phyloP scores from a whole-genome alignment of 768 basidiomycete genomes.

The Kwoniella dendrophila region DNA sequence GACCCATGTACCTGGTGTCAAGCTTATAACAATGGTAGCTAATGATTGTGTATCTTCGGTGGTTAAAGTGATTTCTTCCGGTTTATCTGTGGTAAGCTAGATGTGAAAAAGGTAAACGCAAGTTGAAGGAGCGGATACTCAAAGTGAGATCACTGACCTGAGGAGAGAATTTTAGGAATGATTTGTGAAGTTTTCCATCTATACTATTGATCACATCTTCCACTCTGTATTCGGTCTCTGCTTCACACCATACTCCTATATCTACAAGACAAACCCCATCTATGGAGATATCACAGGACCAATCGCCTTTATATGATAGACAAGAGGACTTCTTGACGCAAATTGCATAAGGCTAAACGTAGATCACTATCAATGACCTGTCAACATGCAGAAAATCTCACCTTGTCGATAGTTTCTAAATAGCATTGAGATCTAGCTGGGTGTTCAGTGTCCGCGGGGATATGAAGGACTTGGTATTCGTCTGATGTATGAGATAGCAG shows the following conservation, averaged over 20 bases:
- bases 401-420: conserved; percentile 7
- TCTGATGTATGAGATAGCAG: background rate
- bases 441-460: background rate
- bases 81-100: background rate
- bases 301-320: background rate
- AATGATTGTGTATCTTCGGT: background rate
- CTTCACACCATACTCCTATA: background rate
- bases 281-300: background rate
- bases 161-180: conserved; percentile 1
- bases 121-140: background rate
- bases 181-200: background rate
- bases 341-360: conserved; percentile 3
- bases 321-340: background rate
- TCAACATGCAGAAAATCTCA: background rate
- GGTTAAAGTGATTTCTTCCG: background rate
- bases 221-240: background rate
- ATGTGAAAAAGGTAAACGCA: background rate
- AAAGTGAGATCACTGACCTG: background rate
- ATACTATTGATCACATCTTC: background rate
- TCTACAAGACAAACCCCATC: background rate
- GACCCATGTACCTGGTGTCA: conserved; percentile 2
- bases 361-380: background rate
- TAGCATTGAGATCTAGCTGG: conserved; percentile 1
- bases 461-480: conserved; percentile 2
- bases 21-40: background rate